Evolutionary conservation across 139 green algal species (phyloP).

Genomic region (Astrephomene gubernaculifera): DNA sequence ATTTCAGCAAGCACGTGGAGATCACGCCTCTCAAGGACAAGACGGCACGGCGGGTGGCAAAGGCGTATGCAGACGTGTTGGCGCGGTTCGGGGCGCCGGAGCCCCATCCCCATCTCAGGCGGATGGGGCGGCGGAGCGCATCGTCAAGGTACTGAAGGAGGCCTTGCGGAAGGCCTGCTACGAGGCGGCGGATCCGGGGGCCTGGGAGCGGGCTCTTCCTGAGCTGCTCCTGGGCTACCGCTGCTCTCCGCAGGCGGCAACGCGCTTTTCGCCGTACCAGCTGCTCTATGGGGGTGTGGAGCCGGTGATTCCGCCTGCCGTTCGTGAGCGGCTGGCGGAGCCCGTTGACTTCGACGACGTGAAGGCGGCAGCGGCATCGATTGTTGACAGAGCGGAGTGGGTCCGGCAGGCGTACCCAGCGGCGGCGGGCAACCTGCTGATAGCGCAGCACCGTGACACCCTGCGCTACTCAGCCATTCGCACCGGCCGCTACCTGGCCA

Average conservation of each 20-base stretch:
- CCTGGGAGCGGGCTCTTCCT: conserved; percentile 39
- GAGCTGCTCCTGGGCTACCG: conserved; percentile 54
- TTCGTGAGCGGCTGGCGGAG: not conserved
- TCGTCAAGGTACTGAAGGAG: conserved; percentile 45
- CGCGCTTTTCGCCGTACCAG: conserved; percentile 32
- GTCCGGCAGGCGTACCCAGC: not conserved
- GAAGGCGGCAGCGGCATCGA: not conserved
- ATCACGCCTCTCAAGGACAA: conserved; percentile 36
- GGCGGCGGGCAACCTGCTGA: conserved; percentile 45
- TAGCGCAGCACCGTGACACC: conserved; percentile 39
- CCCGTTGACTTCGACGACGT: conserved; percentile 8
- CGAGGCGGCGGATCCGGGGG: not conserved
- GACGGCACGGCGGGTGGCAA: not conserved
- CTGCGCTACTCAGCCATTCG: not conserved
- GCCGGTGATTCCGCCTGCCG: conserved; percentile 34
- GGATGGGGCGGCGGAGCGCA: conserved; percentile 45
- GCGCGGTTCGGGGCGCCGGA: conserved; percentile 1
- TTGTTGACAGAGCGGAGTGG: conserved; percentile 19
- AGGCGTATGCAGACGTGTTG: conserved; percentile 26
- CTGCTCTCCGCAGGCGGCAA: conserved; percentile 38
- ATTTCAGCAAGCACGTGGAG: too few species aligned
- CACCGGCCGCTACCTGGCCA: not conserved
- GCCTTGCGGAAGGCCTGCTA: conserved; percentile 46
- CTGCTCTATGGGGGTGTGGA: conserved; percentile 29
- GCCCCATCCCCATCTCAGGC: conserved; percentile 41